Evolutionary conservation across 179 eudicot genomes (phyloP).

Genomic region (Spinacia oleracea): DNA sequence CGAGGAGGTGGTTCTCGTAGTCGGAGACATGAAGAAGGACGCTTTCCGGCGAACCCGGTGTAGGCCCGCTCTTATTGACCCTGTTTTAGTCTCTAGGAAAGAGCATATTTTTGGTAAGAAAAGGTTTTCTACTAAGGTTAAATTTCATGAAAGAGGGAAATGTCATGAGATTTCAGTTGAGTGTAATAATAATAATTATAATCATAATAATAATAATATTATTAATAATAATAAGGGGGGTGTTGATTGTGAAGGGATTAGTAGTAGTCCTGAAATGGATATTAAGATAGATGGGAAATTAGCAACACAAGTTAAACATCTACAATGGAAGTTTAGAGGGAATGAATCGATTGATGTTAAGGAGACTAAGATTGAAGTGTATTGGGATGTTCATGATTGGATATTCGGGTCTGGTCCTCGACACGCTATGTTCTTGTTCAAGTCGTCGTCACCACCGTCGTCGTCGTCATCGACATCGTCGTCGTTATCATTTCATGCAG

Average conservation of each 20-base stretch:
- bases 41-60: constrained; percentile 80
- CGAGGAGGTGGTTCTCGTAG: constrained; percentile 65
- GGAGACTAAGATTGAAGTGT: constrained; percentile 64
- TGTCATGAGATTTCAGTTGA: constrained; percentile 77
- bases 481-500: constrained; percentile 13
- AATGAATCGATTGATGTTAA: constrained; percentile 56
- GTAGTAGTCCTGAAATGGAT: constrained; percentile 73
- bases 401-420: constrained; percentile 80
- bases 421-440: constrained; percentile 80
- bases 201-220: no score
- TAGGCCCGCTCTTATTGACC: constrained; percentile 73
- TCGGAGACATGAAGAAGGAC: constrained; percentile 78
- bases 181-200: constrained; percentile 52
- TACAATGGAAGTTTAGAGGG: constrained; percentile 94
- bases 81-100: constrained; percentile 64
- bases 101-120: constrained; percentile 85
- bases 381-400: constrained; percentile 99
- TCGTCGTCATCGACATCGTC: constrained; percentile 12
- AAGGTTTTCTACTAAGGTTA: constrained; percentile 57
- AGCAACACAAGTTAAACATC: constrained; percentile 68
- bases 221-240: no score
- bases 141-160: constrained; percentile 69
- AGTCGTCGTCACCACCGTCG: constrained; percentile 39
- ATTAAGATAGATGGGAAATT: constrained; percentile 73
- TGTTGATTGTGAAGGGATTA: constrained; percentile 24